Percentiles rank a stretch among this genome's conserved stretches.
These are phyloP conservation scores for Agrocybe pediades DNA, from an alignment of 768 basidiomycete species.

Conservation along the genomic window DNA sequence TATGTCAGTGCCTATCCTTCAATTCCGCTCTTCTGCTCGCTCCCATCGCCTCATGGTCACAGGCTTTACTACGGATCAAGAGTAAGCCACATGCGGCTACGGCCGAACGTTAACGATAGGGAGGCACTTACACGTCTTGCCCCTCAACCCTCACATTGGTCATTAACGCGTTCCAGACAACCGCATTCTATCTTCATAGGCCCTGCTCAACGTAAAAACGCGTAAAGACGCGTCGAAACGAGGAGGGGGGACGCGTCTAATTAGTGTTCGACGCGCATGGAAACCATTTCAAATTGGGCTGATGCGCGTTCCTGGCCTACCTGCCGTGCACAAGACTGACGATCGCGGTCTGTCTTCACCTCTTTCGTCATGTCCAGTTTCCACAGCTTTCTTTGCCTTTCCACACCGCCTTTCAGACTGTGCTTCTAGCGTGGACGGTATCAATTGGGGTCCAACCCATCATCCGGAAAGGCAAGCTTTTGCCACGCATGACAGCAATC, in stretches of 20 bases:
- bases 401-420: slow-evolving; percentile 13
- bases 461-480: slow-evolving; percentile 12
- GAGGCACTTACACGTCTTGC: slow-evolving; percentile 15
- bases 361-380: slow-evolving; percentile 24
- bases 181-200: neutral
- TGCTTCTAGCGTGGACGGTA: slow-evolving; percentile 10
- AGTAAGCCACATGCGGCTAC: slow-evolving; percentile 24
- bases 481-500: slow-evolving; percentile 16
- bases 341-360: no score
- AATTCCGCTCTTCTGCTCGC: slow-evolving; percentile 10
- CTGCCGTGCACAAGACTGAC: slow-evolving; percentile 18
- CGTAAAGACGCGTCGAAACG: slow-evolving; percentile 46
- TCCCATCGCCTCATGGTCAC: slow-evolving; percentile 23
- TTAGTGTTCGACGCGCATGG: slow-evolving; percentile 19
- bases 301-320: slow-evolving; percentile 14
- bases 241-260: slow-evolving; percentile 20
- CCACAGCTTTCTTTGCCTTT: slow-evolving; percentile 8
- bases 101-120: slow-evolving; percentile 21
- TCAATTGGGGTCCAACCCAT: slow-evolving; percentile 4
- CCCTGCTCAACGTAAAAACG: slow-evolving; percentile 37
- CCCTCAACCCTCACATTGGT: slow-evolving; percentile 6
- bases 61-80: slow-evolving; percentile 38
- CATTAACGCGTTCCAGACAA: slow-evolving; percentile 5
- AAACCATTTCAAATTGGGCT: slow-evolving; percentile 3
- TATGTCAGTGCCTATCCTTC: slow-evolving; percentile 10